Percentiles rank a stretch among this genome's conserved stretches.
Evolutionary conservation across 1,139 yeast genomes (phyloP).

Genomic region (Barnettozyma hawaiiensis): DNA sequence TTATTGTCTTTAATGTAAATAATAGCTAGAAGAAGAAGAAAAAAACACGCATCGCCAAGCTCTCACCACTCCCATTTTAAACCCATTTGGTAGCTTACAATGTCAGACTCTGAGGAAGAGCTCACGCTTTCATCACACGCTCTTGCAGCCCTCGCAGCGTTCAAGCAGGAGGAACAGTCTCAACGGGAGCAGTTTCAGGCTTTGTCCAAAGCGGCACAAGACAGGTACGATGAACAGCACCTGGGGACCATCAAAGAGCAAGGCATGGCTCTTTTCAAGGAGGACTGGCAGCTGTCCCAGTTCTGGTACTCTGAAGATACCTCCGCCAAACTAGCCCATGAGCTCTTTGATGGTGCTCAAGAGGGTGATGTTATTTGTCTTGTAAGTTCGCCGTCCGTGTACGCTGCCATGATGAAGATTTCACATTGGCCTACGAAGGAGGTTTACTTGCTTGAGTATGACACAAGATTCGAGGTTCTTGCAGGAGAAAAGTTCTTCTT

Average conservation of each 20-base stretch:
- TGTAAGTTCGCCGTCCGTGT: conserved; percentile 88
- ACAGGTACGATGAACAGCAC: conserved; percentile 26
- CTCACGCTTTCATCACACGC: conserved; percentile 50
- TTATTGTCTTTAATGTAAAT: not conserved
- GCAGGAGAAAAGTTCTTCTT: conserved; percentile 67
- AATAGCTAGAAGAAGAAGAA: not conserved
- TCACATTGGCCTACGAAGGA: conserved; percentile 60
- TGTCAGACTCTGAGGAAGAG: conserved; percentile 11
- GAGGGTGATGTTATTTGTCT: conserved; percentile 63
- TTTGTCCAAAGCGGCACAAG: conserved; percentile 55
- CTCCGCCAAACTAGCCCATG: conserved; percentile 60
- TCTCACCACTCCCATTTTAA: not conserved
- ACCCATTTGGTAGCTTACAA: too few species aligned
- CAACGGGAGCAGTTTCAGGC: conserved; percentile 55
- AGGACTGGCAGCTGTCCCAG: conserved; percentile 92
- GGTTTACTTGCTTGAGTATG: conserved; percentile 72
- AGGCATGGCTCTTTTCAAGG: conserved; percentile 66
- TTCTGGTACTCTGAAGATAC: conserved; percentile 82
- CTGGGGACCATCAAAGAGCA: conserved; percentile 31
- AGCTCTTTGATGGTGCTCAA: conserved; percentile 70
- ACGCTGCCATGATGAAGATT: conserved; percentile 64
- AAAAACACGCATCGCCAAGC: not conserved
- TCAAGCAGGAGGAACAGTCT: conserved; percentile 58
- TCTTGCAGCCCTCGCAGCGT: conserved; percentile 71
- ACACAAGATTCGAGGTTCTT: conserved; percentile 64